Conservation (phyloP, 2,329 filamentous ascomycete species). For the Pseudonectria foliicola region DNA sequence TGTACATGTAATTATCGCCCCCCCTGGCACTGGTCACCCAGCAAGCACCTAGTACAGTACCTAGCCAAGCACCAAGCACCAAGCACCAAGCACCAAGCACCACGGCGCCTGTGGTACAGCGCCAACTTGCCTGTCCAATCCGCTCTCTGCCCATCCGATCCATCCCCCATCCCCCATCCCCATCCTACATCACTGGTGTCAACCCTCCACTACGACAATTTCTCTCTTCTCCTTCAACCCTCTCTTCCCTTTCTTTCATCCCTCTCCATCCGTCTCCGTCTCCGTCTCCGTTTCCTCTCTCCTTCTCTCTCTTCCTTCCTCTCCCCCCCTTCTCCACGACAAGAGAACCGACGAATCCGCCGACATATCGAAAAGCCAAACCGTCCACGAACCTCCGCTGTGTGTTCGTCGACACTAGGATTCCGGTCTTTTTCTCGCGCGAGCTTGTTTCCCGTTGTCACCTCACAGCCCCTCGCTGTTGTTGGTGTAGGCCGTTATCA, state of each 20-base stretch:
- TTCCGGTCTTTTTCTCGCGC: constrained; percentile 26
- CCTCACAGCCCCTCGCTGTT: constrained; percentile 23
- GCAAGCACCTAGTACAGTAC: neutral
- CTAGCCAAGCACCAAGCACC: constrained; percentile 2
- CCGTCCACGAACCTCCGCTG: constrained; percentile 25
- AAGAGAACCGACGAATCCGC: constrained; percentile 31
- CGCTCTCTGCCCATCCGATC: constrained; percentile 8
- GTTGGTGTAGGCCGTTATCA: constrained; percentile 17
- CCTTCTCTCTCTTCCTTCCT: constrained; percentile 10
- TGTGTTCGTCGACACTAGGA: constrained; percentile 24
- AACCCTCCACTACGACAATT: constrained; percentile 4
- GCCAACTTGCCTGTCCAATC: constrained; percentile 14
- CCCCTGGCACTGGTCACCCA: too few species aligned
- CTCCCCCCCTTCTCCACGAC: constrained; percentile 20
- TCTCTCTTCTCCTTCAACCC: constrained; percentile 5
- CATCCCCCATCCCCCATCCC: constrained; percentile 1
- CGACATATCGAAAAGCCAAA: constrained; percentile 26
- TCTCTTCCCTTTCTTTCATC: constrained; percentile 14
- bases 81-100: too few species aligned
- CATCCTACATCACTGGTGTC: constrained; percentile 1
- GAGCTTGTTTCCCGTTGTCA: constrained; percentile 20
- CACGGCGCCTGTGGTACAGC: constrained; percentile 22
- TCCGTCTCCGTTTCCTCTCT: constrained; percentile 13
- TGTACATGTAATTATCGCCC: too few species aligned
- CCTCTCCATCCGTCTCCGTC: constrained; percentile 14